These are phyloP conservation scores for Craterostigma plantagineum DNA, from an alignment of 257 asterid species.

Conservation along the genomic window DNA sequence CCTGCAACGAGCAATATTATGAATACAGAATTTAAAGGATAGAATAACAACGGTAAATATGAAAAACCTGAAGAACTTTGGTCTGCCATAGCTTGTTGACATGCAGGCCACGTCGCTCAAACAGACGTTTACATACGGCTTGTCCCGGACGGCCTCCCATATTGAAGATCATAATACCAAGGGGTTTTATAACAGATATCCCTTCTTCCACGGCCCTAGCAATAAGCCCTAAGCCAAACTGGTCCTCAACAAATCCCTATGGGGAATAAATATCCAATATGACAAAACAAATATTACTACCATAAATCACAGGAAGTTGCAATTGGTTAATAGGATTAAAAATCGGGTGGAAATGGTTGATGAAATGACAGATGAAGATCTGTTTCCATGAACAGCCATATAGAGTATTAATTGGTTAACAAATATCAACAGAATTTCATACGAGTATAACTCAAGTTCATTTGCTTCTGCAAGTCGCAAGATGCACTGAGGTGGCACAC, in stretches of 20 bases:
- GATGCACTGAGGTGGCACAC: neutral
- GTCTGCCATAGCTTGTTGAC: constrained; percentile 97
- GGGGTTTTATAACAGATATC: constrained; percentile 84
- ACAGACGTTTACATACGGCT: constrained; percentile 87
- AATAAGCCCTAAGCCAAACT: constrained; percentile 93
- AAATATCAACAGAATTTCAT: neutral
- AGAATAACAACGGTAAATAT: constrained; percentile 4
- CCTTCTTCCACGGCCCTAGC: constrained; percentile 99
- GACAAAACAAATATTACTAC: too few species aligned
- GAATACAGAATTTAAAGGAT: constrained; percentile 9
- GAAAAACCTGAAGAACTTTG: constrained; percentile 80
- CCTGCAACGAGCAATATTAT: constrained; percentile 42
- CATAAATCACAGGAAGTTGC: too few species aligned
- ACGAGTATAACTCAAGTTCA: constrained; percentile 8
- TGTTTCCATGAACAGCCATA: too few species aligned
- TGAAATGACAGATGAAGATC: too few species aligned
- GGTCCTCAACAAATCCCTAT: constrained; percentile 98
- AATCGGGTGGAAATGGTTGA: too few species aligned
- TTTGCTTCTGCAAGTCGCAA: constrained; percentile 6
- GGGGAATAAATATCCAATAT: neutral
- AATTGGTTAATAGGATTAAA: too few species aligned
- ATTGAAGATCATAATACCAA: constrained; percentile 95
- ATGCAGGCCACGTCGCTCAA: constrained; percentile 92
- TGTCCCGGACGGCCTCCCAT: constrained; percentile 99
- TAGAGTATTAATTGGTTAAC: too few species aligned